Evolutionary conservation across 2,329 filamentous ascomycete species (phyloP).

Genomic region (Dryadomyces quercus-mongolicae): DNA sequence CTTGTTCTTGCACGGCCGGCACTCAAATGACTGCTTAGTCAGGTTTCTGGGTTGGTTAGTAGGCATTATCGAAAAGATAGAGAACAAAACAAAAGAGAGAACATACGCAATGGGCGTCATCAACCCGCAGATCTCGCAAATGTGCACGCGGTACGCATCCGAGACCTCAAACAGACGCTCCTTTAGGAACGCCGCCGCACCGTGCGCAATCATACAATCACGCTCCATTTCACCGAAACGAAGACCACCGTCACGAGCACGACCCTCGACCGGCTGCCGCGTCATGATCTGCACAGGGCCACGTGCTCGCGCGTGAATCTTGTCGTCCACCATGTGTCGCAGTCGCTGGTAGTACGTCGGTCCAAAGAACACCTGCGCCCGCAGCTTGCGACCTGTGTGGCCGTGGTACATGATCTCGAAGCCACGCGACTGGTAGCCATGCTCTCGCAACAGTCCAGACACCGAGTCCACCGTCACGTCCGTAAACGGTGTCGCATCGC

Average conservation of each 20-base stretch:
- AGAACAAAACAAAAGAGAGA: not conserved
- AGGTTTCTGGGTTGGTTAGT: slow-evolving; percentile 56
- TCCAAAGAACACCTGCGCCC: slow-evolving; percentile 90
- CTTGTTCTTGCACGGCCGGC: slow-evolving; percentile 97
- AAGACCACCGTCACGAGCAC: slow-evolving; percentile 91
- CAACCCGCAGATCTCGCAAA: slow-evolving; percentile 95
- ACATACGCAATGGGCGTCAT: slow-evolving; percentile 95
- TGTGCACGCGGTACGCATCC: slow-evolving; percentile 93
- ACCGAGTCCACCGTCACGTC: slow-evolving; percentile 94
- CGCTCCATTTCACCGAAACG: slow-evolving; percentile 99
- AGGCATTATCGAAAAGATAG: not conserved
- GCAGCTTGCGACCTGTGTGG: slow-evolving; percentile 86
- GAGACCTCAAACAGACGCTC: slow-evolving; percentile 95
- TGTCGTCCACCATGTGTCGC: slow-evolving; percentile 99
- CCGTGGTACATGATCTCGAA: slow-evolving; percentile 99
- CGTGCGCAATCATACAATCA: slow-evolving; percentile 99
- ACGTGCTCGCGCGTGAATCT: slow-evolving; percentile 97
- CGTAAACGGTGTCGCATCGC: slow-evolving; percentile 94
- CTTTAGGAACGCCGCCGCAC: slow-evolving; percentile 92
- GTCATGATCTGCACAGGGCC: slow-evolving; percentile 97
- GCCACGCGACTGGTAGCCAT: slow-evolving; percentile 92
- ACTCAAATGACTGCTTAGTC: slow-evolving; percentile 92
- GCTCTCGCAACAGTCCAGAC: slow-evolving; percentile 71
- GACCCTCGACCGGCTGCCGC: slow-evolving; percentile 92
- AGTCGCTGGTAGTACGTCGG: slow-evolving; percentile 98